Conservation (phyloP, 768 basidiomycete species). For the Amanita subjunquillea region DNA sequence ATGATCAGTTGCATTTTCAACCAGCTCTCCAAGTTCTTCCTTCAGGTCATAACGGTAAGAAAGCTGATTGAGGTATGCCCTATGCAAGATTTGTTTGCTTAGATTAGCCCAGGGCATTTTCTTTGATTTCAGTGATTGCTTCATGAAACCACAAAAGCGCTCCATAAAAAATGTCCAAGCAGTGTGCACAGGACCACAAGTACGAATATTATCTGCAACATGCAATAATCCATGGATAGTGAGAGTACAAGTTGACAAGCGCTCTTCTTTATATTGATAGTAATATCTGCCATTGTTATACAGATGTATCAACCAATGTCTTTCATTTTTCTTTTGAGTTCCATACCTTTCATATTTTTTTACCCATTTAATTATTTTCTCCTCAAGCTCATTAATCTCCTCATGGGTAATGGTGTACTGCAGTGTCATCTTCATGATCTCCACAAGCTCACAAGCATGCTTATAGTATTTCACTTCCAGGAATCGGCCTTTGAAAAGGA, state of each 20-base stretch:
- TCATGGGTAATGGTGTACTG: slow-evolving; percentile 7
- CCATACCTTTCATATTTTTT: not conserved
- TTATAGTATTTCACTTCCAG: not conserved
- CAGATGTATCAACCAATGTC: not conserved
- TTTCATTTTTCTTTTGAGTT: not conserved
- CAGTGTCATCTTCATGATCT: not conserved
- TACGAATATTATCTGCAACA: slow-evolving; percentile 17
- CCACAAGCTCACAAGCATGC: not conserved
- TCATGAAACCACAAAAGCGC: slow-evolving; percentile 19
- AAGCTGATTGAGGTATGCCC: slow-evolving; percentile 5
- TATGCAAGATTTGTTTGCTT: slow-evolving; percentile 8
- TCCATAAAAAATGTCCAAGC: slow-evolving; percentile 28
- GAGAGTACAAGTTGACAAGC: slow-evolving; percentile 18
- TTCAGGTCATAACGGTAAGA: slow-evolving; percentile 13
- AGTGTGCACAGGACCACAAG: slow-evolving; percentile 22
- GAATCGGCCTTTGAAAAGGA: slow-evolving; percentile 3
- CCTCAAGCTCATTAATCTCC: not conserved
- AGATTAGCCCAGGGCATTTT: slow-evolving; percentile 20
- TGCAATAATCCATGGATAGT: slow-evolving; percentile 25
- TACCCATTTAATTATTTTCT: not conserved
- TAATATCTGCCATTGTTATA: not conserved
- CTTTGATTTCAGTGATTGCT: slow-evolving; percentile 13
- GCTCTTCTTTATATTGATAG: slow-evolving; percentile 14
- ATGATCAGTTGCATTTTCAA: too few relatives aligned
- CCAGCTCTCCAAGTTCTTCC: slow-evolving; percentile 1